A percentile compares a stretch with the other conserved stretches of the same genome.
These are phyloP conservation scores for Sporothrix mexicana DNA, from an alignment of 2,329 filamentous ascomycete species.

Conservation along the genomic window DNA sequence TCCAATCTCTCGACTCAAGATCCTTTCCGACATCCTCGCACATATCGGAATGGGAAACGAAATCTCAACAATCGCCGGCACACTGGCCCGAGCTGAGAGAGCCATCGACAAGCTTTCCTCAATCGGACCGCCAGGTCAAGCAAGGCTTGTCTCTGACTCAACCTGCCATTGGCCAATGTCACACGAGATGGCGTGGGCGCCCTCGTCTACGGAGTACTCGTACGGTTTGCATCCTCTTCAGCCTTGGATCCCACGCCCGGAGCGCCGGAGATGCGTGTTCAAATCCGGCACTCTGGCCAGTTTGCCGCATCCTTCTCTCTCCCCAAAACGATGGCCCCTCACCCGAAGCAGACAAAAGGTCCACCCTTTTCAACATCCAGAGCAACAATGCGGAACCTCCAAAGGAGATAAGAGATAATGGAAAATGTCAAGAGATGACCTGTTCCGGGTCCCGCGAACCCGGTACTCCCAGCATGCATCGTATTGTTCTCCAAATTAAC, in stretches of 20 bases:
- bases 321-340: background rate
- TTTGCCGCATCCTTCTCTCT: too few species aligned
- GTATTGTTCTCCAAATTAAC: too few species aligned
- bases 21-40: too few species aligned
- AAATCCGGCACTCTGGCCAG: too few species aligned
- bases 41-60: too few species aligned
- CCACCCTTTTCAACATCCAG: too few species aligned
- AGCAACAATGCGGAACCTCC: too few species aligned
- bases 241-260: conserved; percentile 3
- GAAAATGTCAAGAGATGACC: background rate
- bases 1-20: background rate
- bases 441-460: background rate
- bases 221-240: background rate
- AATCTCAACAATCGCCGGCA: background rate
- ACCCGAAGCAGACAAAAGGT: background rate
- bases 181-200: background rate
- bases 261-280: background rate
- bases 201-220: background rate
- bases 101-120: background rate
- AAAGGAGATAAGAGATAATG: too few species aligned
- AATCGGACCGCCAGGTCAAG: background rate
- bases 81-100: conserved; percentile 1
- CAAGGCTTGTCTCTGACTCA: background rate
- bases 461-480: too few species aligned
- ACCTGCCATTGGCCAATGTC: background rate